Base-by-base conservation (phyloP, 2,329 filamentous ascomycete genomes). In the Fusarium aywerte region DNA sequence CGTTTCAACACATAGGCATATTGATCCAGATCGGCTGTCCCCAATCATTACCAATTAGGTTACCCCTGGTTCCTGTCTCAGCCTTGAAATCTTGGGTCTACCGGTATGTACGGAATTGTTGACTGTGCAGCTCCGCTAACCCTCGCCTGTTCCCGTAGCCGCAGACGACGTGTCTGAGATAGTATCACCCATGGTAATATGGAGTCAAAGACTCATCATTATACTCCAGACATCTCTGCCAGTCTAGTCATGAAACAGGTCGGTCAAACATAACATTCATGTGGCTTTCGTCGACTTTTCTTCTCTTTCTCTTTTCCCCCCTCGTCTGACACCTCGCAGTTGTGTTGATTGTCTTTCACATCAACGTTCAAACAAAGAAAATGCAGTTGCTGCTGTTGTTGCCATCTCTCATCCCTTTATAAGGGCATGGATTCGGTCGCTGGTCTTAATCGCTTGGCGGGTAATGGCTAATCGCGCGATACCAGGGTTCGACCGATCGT, bases 321-420 rank as follows among this genome's bases (percentile, higher is more conserved):
- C n/a, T n/a, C 23, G 11, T n/a, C 9, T 27, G 65, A 69, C 67
- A 51, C 62, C 69, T 50, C 51, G 67, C 64, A 68, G n/a, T 65
- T 33, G 44, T 39, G 43, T 43, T 50, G 51, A 51, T 61, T 45
- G 54, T 48, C 48, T 50, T 44, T 40, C 27, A 49, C 53, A 32
- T 60, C 45, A 21, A 48, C 36, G 12, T 42, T 60, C 23, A 23
- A 68, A 68, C 65, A 68, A 62, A 68, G 47, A 63, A 61, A 33
- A 71, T 61, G 27, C 47, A 67, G 52, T 56, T 44, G 25, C 57
- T 45, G 62, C 25, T 36, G 40, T 27, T 51, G 38, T 54, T 39
- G 27, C 51, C 36, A 15, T 36, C n/a, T 18, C 49, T 39, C 44
- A 29, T 33, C 29, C 52, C 36, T 38, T 25, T 27, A 20, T 27